Evolutionary conservation across 73 alveolate genomes (phyloP).

Genomic region (Tetrahymena malaccensis): DNA sequence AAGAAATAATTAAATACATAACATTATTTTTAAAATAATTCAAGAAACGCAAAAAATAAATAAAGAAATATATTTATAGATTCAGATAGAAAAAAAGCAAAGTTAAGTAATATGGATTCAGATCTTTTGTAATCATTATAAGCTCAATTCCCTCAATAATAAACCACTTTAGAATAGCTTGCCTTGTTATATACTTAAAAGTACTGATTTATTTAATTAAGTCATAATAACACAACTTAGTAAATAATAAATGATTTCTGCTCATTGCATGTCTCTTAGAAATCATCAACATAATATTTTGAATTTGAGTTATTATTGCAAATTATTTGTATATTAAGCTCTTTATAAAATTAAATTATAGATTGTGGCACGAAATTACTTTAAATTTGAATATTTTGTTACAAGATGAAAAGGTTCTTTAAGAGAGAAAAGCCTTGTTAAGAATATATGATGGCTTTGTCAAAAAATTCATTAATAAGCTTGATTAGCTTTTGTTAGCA

Average conservation of each 20-base stretch:
- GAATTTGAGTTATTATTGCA: neutral
- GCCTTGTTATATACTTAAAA: neutral
- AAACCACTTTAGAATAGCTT: neutral
- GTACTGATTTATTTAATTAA: neutral
- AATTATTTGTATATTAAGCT: neutral
- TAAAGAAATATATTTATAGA: neutral
- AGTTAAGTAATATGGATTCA: neutral
- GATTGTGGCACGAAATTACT: constrained; percentile 15
- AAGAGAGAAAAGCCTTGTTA: constrained; percentile 10
- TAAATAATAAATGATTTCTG: neutral
- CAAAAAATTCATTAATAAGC: constrained; percentile 1
- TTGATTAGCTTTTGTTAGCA: constrained; percentile 18
- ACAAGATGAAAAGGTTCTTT: constrained; percentile 1
- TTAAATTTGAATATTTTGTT: constrained; percentile 2
- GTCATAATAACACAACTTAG: no score
- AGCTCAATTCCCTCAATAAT: neutral
- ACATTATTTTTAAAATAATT: neutral
- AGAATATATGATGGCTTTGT: constrained; percentile 38
- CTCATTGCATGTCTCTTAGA: neutral
- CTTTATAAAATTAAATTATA: neutral
- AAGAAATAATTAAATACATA: neutral
- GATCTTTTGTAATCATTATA: neutral
- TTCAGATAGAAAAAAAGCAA: neutral
- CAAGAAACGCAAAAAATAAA: neutral
- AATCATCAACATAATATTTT: neutral